Evolutionary conservation across 176 grass and related monocot species (phyloP).

Genomic region (Oropetium thomaeum): DNA sequence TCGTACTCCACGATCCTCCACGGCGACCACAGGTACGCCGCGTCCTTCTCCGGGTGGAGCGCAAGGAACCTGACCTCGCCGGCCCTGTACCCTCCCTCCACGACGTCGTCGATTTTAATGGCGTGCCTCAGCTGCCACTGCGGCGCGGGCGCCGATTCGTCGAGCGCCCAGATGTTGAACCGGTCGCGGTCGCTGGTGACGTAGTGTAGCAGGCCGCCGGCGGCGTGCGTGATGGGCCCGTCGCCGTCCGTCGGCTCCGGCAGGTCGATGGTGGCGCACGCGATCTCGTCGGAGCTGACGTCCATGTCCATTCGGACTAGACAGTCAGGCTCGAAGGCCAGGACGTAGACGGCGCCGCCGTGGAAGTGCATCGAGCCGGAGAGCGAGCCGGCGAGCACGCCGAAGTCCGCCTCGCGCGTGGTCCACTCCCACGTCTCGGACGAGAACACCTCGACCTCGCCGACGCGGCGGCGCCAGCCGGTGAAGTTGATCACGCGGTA

Average conservation of each 20-base stretch:
- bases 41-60: conserved; percentile 58
- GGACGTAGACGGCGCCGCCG: conserved; percentile 34
- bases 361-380: conserved; percentile 44
- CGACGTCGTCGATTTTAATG: conserved; percentile 10
- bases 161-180: conserved; percentile 51
- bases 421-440: conserved; percentile 42
- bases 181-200: conserved; percentile 10
- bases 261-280: conserved; percentile 25
- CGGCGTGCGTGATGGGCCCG: conserved; percentile 35
- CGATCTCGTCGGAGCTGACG: background rate
- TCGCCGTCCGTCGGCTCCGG: conserved; percentile 34
- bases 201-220: conserved; percentile 47
- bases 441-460: conserved; percentile 59
- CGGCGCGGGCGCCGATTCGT: background rate
- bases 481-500: conserved; percentile 65
- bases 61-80: conserved; percentile 45
- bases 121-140: conserved; percentile 40
- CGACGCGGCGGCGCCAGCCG: conserved; percentile 30
- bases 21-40: conserved; percentile 47
- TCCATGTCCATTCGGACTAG: conserved; percentile 39
- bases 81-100: background rate
- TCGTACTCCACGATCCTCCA: conserved; percentile 51
- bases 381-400: conserved; percentile 31
- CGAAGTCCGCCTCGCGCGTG: conserved; percentile 27
- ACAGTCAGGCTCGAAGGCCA: conserved; percentile 37